These are phyloP conservation scores for Xylaria longipes DNA, from an alignment of 495 filamentous ascomycete species.

Conservation along the genomic window DNA sequence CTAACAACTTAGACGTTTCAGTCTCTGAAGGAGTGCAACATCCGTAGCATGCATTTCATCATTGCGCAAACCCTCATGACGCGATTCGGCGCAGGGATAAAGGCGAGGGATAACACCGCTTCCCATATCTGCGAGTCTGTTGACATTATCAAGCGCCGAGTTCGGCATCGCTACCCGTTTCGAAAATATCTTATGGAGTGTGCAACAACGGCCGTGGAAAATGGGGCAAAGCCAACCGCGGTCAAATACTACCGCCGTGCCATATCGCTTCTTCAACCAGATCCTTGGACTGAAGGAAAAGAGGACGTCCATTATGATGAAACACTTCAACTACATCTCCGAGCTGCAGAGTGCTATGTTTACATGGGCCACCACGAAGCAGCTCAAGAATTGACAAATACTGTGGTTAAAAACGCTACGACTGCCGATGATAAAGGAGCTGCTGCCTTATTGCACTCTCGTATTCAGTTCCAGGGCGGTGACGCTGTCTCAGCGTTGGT, in stretches of 20 bases:
- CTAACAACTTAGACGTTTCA: conserved; percentile 17
- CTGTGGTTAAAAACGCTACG: conserved; percentile 69
- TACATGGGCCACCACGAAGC: conserved; percentile 71
- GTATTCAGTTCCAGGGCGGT: conserved; percentile 74
- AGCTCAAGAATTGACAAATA: conserved; percentile 67
- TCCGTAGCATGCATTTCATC: conserved; percentile 83
- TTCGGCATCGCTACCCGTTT: conserved; percentile 65
- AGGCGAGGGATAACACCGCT: conserved; percentile 69
- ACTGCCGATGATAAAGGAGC: conserved; percentile 76
- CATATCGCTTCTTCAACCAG: conserved; percentile 75
- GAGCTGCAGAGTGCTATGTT: conserved; percentile 81
- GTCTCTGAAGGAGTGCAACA: conserved; percentile 69
- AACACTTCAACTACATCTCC: conserved; percentile 73
- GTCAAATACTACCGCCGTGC: conserved; percentile 78
- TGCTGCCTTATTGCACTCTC: conserved; percentile 77
- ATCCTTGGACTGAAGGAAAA: conserved; percentile 74
- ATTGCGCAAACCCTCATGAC: conserved; percentile 81
- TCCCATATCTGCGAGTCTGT: conserved; percentile 77
- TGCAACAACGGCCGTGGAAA: conserved; percentile 76
- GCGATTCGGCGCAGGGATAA: conserved; percentile 63
- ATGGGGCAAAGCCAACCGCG: conserved; percentile 78
- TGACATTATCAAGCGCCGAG: conserved; percentile 70
- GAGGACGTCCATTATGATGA: conserved; percentile 87
- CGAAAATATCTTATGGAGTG: conserved; percentile 77
- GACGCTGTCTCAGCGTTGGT: conserved; percentile 72